Conservation (phyloP, 2,329 filamentous ascomycete species). For the Orbilia oligospora region DNA sequence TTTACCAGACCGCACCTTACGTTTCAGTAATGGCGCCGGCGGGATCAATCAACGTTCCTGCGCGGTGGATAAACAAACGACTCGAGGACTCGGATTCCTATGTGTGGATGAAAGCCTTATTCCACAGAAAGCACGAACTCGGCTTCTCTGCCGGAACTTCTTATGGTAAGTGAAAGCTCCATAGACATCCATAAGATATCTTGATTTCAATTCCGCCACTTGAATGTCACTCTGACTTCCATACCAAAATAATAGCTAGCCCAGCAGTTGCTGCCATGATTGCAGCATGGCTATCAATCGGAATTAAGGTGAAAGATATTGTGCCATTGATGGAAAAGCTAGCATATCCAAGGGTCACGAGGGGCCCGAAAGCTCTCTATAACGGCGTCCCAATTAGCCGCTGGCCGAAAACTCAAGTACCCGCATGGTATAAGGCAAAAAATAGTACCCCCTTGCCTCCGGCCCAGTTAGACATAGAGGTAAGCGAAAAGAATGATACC, state of each 20-base stretch:
- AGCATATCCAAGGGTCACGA: not conserved
- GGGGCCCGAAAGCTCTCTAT: not conserved
- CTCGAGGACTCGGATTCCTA: not conserved
- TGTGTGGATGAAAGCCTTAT: not conserved
- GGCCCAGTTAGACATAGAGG: too few species aligned
- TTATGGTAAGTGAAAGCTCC: not conserved
- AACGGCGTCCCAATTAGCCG: conserved; percentile 1
- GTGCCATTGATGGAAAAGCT: conserved; percentile 9
- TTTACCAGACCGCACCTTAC: not conserved
- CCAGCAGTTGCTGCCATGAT: conserved; percentile 20
- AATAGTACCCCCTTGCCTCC: not conserved
- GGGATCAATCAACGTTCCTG: not conserved
- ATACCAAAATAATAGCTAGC: not conserved
- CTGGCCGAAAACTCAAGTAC: not conserved
- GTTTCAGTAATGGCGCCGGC: conserved; percentile 12
- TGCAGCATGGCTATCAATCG: conserved; percentile 30
- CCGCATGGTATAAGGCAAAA: not conserved
- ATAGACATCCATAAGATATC: too few species aligned
- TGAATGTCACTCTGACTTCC: not conserved
- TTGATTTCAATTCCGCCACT: too few species aligned
- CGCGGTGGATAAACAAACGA: not conserved
- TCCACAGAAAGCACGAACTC: not conserved
- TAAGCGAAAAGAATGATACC: not conserved
- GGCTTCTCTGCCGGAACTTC: not conserved
- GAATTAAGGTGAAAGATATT: not conserved